These are phyloP conservation scores for Trametes cubensis DNA, from an alignment of 768 basidiomycete genomes.

Conservation along the genomic window DNA sequence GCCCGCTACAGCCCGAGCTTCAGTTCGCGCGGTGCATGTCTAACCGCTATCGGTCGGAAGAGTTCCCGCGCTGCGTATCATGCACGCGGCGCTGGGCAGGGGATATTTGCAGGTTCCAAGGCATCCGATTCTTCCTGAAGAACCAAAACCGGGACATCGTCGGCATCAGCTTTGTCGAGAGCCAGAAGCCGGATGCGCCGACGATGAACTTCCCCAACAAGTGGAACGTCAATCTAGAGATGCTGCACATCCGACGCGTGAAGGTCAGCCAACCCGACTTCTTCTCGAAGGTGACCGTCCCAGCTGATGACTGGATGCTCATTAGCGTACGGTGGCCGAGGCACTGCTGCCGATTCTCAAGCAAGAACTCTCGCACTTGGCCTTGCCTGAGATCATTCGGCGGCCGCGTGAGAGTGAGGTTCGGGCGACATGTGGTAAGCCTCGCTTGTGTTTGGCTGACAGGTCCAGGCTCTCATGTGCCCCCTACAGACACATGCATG, in stretches of 20 bases:
- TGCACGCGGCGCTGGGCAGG: slow-evolving; percentile 88
- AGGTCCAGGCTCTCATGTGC: slow-evolving; percentile 12
- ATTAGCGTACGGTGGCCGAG: slow-evolving; percentile 65
- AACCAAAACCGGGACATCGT: slow-evolving; percentile 59
- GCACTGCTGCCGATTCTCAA: slow-evolving; percentile 69
- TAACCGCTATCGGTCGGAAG: slow-evolving; percentile 69
- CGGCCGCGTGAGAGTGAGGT: slow-evolving; percentile 80
- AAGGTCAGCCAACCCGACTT: slow-evolving; percentile 50
- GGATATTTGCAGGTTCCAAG: slow-evolving; percentile 85
- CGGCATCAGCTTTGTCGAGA: slow-evolving; percentile 72
- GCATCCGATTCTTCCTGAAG: slow-evolving; percentile 78
- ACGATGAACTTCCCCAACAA: slow-evolving; percentile 62
- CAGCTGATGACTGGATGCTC: no score
- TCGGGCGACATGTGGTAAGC: slow-evolving; percentile 81
- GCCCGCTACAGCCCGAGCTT: slow-evolving; percentile 60
- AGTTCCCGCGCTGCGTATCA: slow-evolving; percentile 79
- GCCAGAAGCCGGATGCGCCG: slow-evolving; percentile 57
- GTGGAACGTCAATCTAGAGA: slow-evolving; percentile 66
- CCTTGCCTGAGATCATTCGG: slow-evolving; percentile 59
- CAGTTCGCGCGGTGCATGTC: slow-evolving; percentile 88
- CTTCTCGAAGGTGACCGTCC: no score
- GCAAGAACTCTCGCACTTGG: slow-evolving; percentile 65
- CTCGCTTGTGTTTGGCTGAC: not conserved
- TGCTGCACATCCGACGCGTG: slow-evolving; percentile 53
- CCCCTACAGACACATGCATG: slow-evolving; percentile 79